Evolutionary conservation across 106 monocot genomes (phyloP), one percentile per base, ranked within the genome.

Genomic region (Cymbidium sinense): DNA sequence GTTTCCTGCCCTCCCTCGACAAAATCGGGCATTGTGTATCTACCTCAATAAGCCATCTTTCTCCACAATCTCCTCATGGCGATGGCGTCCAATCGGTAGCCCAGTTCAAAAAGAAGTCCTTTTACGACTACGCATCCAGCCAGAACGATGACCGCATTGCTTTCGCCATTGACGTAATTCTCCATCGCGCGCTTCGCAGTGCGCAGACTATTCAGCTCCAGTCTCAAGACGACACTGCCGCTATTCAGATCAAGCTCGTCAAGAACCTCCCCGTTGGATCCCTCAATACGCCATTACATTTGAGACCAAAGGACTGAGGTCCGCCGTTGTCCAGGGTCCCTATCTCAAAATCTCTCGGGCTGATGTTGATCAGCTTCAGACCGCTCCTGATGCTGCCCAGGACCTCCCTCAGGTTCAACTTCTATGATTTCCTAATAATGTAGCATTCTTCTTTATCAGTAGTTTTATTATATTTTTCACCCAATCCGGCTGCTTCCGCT

Each of bases 261-360:
- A 99, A 94, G 92, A 99, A 99, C 84, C 81, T 90, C 34, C 90
- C 98, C 0, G 85, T 86, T 0, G 98, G 98, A 34, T 88, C 88
- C 3, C 90, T 78, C 27, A 64, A 78, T 18, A 79, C 94, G 2
- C 75, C 88, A 86, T 99, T 77, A 89, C 90, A 2, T 99, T 99
- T 43, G 98, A 99, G 83, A 94, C 92, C 70, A 99, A 94, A 81
- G 98, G 94, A 33, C 7, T 74, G n/a, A 74, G 74, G 41, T 88
- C 92, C 12, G 98, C 98, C 30, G 98, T 99, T 58, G 87, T 99
- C 65, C 98, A 99, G 77, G 98, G 98, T 99, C 11, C 98, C 94
- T 52, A 99, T 99, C 34, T 99, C 98, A 62, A 88, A 87, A n/a
- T n/a, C n/a, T n/a, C n/a, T n/a, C n/a, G n/a, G n/a, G n/a, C n/a